Base-by-base conservation (phyloP, 2,329 filamentous ascomycete species). In the Alternaria arbusti region DNA sequence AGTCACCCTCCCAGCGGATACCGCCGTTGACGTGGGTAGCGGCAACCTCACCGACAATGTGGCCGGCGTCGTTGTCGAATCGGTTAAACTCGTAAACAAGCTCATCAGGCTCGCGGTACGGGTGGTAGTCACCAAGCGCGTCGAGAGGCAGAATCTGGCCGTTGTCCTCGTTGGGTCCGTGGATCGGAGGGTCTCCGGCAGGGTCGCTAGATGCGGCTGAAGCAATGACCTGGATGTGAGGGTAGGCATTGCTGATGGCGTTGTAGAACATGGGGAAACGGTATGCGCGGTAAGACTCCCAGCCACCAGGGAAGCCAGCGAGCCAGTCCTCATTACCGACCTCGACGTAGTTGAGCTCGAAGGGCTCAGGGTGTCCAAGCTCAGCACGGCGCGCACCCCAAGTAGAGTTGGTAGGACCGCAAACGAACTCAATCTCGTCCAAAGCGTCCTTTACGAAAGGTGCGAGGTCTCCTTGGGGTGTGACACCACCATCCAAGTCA, bases 81-180 rank as follows among this genome's bases (percentile, higher is more conserved):
- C 77, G 75, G 67, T 80, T 67, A 65, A 83, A 83, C 46, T 79
- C 74, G 22, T 75, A 60, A n/a, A 82, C 73, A 55, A 83, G 82
- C 67, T 80, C 81, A 49, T 79, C 73, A 1, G 82, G 81, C 56
- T 82, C 78, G 61, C 82, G 74, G 69, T 84, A 84, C 17, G 80
- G 80, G 65, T 84, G 82, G 58, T 80, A 81, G 57, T 84, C 82
- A 17, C 74, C 74, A 13, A 75, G 62, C 1, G 61, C 66, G 12
- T 68, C 70, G 1, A 61, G 51, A 10, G 74, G 72, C 26, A 69
- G 70, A 6, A 70, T 59, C 25, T 74, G 59, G 8, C 72, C 73
- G 8, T 71, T 60, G 8, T 59, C 65, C 2, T 73, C 76, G 22
- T 75, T 72, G 1, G 81, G 81, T 2, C 82, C 76, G 5, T 70